Conservation (phyloP, 2,329 filamentous ascomycete species). For the Onygenales sp. region DNA sequence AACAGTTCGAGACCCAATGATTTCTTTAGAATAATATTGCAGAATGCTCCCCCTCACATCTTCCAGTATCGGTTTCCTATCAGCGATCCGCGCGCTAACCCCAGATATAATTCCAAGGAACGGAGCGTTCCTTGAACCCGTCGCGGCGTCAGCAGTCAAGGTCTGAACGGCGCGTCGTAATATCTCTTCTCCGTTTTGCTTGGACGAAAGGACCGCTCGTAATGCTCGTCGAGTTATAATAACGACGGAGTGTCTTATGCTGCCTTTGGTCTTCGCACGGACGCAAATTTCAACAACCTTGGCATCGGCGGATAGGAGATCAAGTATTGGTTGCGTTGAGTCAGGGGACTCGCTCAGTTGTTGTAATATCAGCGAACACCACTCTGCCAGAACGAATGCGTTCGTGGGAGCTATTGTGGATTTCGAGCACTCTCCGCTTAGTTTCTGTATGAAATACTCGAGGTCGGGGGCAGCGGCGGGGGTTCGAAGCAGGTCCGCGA, state of each 20-base stretch:
- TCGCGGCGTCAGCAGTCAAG: constrained; percentile 58
- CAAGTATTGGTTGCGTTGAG: constrained; percentile 40
- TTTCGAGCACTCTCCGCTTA: constrained; percentile 68
- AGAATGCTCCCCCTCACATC: constrained; percentile 63
- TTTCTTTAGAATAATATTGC: constrained; percentile 74
- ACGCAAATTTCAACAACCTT: constrained; percentile 70
- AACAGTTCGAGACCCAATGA: constrained; percentile 66
- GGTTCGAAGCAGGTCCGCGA: constrained; percentile 57
- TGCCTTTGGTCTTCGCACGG: constrained; percentile 52
- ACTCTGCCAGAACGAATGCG: constrained; percentile 83
- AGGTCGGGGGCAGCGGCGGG: constrained; percentile 39
- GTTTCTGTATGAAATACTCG: constrained; percentile 53
- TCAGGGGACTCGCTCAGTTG: constrained; percentile 49
- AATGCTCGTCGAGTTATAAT: constrained; percentile 71
- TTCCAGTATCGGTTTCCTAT: constrained; percentile 54
- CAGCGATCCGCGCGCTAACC: constrained; percentile 64
- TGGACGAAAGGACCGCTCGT: constrained; percentile 58
- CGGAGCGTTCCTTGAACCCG: constrained; percentile 60
- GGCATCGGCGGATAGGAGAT: constrained; percentile 60
- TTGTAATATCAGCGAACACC: constrained; percentile 73
- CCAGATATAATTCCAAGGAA: constrained; percentile 81
- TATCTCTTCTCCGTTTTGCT: constrained; percentile 49
- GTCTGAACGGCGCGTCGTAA: constrained; percentile 54
- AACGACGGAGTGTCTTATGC: constrained; percentile 63
- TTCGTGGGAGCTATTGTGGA: constrained; percentile 65